A percentile compares a stretch with the other conserved stretches of the same genome.
Evolutionary conservation across 1,284 basidiomycete species (phyloP).

Genomic region (Sanghuangporus baumii): DNA sequence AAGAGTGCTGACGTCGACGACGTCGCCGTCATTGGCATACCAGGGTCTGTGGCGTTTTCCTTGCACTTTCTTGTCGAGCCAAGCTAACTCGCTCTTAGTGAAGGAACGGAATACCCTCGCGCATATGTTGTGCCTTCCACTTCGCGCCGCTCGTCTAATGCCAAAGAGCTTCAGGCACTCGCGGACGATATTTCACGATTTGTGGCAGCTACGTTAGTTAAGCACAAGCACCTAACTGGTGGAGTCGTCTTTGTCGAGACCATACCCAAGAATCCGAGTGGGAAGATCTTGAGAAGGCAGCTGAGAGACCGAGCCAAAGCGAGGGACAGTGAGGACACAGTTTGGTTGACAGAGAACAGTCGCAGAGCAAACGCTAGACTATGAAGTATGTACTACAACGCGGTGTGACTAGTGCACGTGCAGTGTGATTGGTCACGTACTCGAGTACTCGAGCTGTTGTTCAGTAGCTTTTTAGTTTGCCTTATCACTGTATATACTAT

Average conservation of each 20-base stretch:
- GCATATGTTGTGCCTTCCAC: conserved; percentile 65
- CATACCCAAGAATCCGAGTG: conserved; percentile 71
- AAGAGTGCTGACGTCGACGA: conserved; percentile 69
- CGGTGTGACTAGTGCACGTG: neutral
- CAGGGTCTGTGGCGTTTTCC: conserved; percentile 40
- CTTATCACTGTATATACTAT: neutral
- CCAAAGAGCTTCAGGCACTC: neutral
- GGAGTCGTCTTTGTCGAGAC: conserved; percentile 51
- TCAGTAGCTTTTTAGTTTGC: neutral
- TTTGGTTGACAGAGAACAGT: neutral
- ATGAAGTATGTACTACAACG: neutral
- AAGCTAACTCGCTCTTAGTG: neutral
- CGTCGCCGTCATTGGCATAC: conserved; percentile 70
- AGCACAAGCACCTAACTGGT: conserved; percentile 61
- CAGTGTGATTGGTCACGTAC: neutral
- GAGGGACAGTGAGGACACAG: conserved; percentile 30
- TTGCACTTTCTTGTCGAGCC: conserved; percentile 30
- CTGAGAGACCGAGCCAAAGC: conserved; percentile 52
- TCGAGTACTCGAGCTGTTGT: neutral
- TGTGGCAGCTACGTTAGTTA: conserved; percentile 55
- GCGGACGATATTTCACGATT: conserved; percentile 42
- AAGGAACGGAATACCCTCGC: conserved; percentile 37
- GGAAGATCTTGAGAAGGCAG: conserved; percentile 63
- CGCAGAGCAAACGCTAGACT: neutral
- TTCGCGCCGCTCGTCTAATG: conserved; percentile 30